Evolutionary conservation across 352 stramenopile species (phyloP), one percentile per base, ranked within the genome.

Genomic region (Globisporangium alternatum): DNA sequence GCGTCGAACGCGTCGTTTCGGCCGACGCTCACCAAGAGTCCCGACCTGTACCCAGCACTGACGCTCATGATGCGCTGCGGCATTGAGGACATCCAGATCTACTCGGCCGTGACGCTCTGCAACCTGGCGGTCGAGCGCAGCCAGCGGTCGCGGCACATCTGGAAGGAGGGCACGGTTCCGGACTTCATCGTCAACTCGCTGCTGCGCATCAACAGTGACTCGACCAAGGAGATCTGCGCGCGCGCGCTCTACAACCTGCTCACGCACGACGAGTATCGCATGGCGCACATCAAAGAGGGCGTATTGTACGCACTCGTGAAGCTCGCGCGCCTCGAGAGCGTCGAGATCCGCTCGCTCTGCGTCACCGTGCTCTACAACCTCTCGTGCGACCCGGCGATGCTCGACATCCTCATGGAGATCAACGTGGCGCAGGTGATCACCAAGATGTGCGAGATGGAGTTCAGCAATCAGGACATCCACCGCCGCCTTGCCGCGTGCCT

Each of bases 121-220:
- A 96, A 95, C 60, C 66, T 96, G 25, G 83, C 83, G 0, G 86
- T 91, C 9, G 85, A 93, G 64, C 75, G 76, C 35, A 77, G 72
- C 0, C 70, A 87, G 44, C 78, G 85, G 1, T 78, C 77, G 30
- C 78, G 78, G 5, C 77, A 91, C 65, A 85, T 96, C 31, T 95
- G 86, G 86, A 91, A 90, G 55, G 86, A 95, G 78, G 86, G 86
- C 39, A 95, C 86, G 0, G 84, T 95, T 30, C 82, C 83, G 9
- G 88, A 96, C 70, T 96, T 96, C 45, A 94, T 96, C 54, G 89
- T 96, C 56, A 96, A 96, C 64, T 89, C 87, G 15, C 70, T 96
- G 33, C 66, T 96, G 41, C 86, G 89, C 12, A 95, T 95, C 71
- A 96, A 96, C 71, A 94, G 82, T 60, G 84, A 92, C 55, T 90